Conservation (phyloP, 2,329 filamentous ascomycete genomes). For the Alternaria brassicae region DNA sequence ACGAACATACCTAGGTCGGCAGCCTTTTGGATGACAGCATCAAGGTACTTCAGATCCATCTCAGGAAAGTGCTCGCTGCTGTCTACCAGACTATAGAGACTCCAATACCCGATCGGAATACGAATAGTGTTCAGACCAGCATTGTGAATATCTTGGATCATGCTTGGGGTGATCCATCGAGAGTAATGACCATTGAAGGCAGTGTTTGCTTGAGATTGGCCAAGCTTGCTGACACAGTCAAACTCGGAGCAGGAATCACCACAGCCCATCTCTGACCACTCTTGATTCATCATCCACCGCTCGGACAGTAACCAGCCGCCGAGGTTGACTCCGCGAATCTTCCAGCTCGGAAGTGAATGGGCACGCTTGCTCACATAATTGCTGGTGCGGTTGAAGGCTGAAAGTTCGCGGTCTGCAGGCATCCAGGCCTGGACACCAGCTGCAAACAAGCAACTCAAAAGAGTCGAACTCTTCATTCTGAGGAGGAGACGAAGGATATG, state of each 20-base stretch:
- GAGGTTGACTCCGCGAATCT: conserved; percentile 64
- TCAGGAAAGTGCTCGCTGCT: conserved; percentile 60
- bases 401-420: conserved; percentile 11
- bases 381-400: conserved; percentile 13
- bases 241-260: conserved; percentile 57
- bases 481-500: neutral
- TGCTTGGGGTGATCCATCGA: conserved; percentile 58
- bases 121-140: conserved; percentile 63
- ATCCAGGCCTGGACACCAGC: conserved; percentile 15
- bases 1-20: conserved; percentile 61
- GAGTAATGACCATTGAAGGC: conserved; percentile 61
- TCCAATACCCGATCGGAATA: conserved; percentile 65
- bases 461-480: conserved; percentile 1
- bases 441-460: conserved; percentile 10
- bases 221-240: conserved; percentile 60
- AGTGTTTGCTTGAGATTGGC: conserved; percentile 56
- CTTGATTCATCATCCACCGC: conserved; percentile 60
- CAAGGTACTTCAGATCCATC: conserved; percentile 58
- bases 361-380: conserved; percentile 6
- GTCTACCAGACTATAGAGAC: conserved; percentile 59
- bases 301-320: conserved; percentile 62
- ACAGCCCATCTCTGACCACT: conserved; percentile 61
- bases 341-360: conserved; percentile 29
- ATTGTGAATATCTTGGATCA: conserved; percentile 58
- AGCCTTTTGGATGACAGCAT: conserved; percentile 57